phyloP scores from a whole-genome alignment of 2,329 filamentous ascomycete species.

The Cladosporium cucumerinum region DNA sequence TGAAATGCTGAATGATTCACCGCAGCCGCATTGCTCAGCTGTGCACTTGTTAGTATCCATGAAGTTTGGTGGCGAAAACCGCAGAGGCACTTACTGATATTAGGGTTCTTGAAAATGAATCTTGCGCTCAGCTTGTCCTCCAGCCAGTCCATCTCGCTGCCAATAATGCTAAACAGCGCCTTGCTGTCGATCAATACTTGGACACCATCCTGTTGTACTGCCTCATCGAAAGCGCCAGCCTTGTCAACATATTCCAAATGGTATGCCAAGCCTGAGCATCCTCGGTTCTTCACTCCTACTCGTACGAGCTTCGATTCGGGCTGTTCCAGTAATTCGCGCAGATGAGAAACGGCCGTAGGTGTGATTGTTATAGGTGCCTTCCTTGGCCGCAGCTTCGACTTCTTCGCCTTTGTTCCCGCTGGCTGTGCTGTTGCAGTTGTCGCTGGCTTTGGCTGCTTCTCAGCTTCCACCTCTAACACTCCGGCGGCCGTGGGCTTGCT shows the following conservation, averaged over 20 bases:
- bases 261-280: slow-evolving; percentile 91
- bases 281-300: slow-evolving; percentile 88
- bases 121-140: slow-evolving; percentile 90
- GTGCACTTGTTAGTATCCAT: slow-evolving; percentile 24
- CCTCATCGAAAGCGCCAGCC: slow-evolving; percentile 81
- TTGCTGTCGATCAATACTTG: slow-evolving; percentile 96
- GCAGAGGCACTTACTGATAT: slow-evolving; percentile 74
- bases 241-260: slow-evolving; percentile 94
- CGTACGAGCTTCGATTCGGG: slow-evolving; percentile 91
- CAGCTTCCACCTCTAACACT: slow-evolving; percentile 31
- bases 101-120: slow-evolving; percentile 95
- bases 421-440: slow-evolving; percentile 37
- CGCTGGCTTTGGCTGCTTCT: slow-evolving; percentile 23
- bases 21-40: slow-evolving; percentile 96
- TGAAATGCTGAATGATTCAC: slow-evolving; percentile 77
- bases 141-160: slow-evolving; percentile 98
- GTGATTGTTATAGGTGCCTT: slow-evolving; percentile 92
- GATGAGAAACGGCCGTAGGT: slow-evolving; percentile 71
- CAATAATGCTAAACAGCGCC: slow-evolving; percentile 95
- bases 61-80: not conserved
- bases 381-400: slow-evolving; percentile 68
- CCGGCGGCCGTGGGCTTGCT: slow-evolving; percentile 43
- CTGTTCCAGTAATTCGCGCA: slow-evolving; percentile 72
- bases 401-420: slow-evolving; percentile 52
- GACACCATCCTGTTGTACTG: slow-evolving; percentile 92